Evolutionary conservation across 73 alveolate genomes (phyloP), one percentile per base, ranked within the genome.

Genomic region (Paramecium bursaria): DNA sequence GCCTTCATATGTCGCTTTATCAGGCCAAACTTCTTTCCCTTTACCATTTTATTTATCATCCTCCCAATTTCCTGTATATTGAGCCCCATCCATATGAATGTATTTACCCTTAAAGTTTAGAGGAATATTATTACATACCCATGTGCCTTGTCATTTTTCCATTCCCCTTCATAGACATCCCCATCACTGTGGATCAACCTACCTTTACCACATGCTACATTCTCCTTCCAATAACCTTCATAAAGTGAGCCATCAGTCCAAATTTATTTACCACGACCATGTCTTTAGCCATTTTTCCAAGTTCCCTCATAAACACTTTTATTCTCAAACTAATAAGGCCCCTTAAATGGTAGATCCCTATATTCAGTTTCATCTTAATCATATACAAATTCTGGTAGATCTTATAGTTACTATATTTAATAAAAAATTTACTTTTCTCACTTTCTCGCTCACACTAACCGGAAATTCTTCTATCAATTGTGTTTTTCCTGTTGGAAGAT

Each of bases 261-360:
- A 14, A 88, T 22, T 86, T 88, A 74, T 7, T 80, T 91, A n/a
- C 96, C 96, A 47, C 93, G 46, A 5, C 96, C 96, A 86, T 89
- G 94, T 22, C 88, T 52, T 73, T 53, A 15, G 5, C 82, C 73
- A 31, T 54, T 79, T n/a, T 53, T 79, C 89, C 89, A 79, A 22
- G 51, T 17, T 27, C 89, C 89, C 26, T 79, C 75, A 44, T 79
- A 79, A 11, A 61, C 39, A 6, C 80, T 79, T 0, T 9, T 54
- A 48, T 74, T 39, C 1, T 49, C 74, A 4, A 46, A 29, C 11
- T 29, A 21, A 10, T 25, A 42, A 6, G 82, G 47, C 21, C 35
- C 35, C 0, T 35, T 39, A 10, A 39, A 31, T 0, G 82, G 82
- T 15, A n/a, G 33, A 19, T 67, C 82, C 9, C 14, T 0, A 35